These are phyloP conservation scores for Pseudocohnilembus persalinus DNA, from an alignment of 169 alveolate genomes.

Conservation along the genomic window DNA sequence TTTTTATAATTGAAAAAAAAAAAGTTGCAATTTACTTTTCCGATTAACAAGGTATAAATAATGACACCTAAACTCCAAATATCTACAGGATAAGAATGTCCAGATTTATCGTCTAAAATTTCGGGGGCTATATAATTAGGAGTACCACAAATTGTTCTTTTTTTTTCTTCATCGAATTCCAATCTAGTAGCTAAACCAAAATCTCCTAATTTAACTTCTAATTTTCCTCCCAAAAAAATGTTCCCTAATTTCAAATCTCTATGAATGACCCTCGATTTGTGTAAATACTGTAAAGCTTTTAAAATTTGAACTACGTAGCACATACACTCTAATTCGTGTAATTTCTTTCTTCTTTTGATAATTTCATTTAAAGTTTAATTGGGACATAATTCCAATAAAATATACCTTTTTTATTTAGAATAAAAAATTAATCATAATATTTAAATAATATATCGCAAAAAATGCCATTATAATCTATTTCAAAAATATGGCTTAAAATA, in stretches of 20 bases:
- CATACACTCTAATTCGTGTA: slow-evolving; percentile 69
- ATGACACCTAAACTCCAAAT: slow-evolving; percentile 83
- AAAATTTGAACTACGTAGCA: slow-evolving; percentile 70
- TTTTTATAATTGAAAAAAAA: slow-evolving; percentile 69
- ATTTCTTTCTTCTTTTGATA: slow-evolving; percentile 50
- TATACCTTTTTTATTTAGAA: slow-evolving; percentile 59
- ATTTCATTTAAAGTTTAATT: slow-evolving; percentile 59
- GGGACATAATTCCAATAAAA: slow-evolving; percentile 77
- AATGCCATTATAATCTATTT: no score
- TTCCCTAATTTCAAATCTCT: slow-evolving; percentile 85
- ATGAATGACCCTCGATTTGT: slow-evolving; percentile 77
- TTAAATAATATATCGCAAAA: no score
- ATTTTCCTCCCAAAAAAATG: slow-evolving; percentile 69
- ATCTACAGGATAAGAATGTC: slow-evolving; percentile 78
- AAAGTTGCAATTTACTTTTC: slow-evolving; percentile 80
- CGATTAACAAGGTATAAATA: slow-evolving; percentile 79
- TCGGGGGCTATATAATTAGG: slow-evolving; percentile 89
- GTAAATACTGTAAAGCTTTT: slow-evolving; percentile 76
- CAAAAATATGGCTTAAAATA: no score
- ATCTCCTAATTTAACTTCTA: slow-evolving; percentile 76
- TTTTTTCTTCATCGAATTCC: slow-evolving; percentile 70
- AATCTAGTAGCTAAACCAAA: slow-evolving; percentile 74
- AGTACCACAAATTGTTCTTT: slow-evolving; percentile 83
- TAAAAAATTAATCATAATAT: neutral
- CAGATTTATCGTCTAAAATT: slow-evolving; percentile 68